Evolutionary conservation across 305 asterid species (phyloP), one percentile per base, ranked within the genome.

Genomic region (Plantago coronopus): DNA sequence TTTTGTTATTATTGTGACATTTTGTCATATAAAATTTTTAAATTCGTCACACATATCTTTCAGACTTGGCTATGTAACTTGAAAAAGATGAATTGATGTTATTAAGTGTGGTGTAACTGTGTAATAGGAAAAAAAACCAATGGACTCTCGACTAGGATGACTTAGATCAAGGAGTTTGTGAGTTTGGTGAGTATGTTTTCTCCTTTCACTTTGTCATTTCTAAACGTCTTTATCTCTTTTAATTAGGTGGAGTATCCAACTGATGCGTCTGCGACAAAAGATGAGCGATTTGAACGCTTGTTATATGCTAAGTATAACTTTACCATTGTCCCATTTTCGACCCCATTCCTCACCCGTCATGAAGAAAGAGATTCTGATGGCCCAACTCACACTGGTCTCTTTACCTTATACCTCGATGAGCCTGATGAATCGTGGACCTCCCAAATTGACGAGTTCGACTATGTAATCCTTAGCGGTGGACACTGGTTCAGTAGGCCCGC

Each of bases 391-490:
- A 76, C 83, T 14, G 87, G 86, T 1, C 74, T 78, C 17, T 90
- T 83, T 82, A 77, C 78, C 72, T 79, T 90, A 45, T 65, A 80
- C 75, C 96, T 90, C n/a, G 97, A 87, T 74, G 85, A 90, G 69
- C 59, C 54, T 43, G 95, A 90, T 68, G 79, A 78, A 59, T 59
- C 80, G 0, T 87, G 97, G 97, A 43, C 81, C 51, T 68, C 72
- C 29, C 72, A 77, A 21, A 80, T 90, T 59, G 89, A 67, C 57
- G 77, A 54, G 5, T 81, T 77, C 59, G 77, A 90, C 49, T 87
- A 78, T 73, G 42, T 85, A 19, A 70, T 90, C 70, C 72, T 90
- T 69, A 83, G 73, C 66, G 83, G 83, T 54, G 96, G 94, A 56
- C 96, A 81, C 65, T 87, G 97, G 97, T 81, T 83, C 76, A 54